Evolutionary conservation across 1,139 yeast genomes (phyloP), one percentile per base, ranked within the genome.

Genomic region (Kurtzmaniella quercitrusa): DNA sequence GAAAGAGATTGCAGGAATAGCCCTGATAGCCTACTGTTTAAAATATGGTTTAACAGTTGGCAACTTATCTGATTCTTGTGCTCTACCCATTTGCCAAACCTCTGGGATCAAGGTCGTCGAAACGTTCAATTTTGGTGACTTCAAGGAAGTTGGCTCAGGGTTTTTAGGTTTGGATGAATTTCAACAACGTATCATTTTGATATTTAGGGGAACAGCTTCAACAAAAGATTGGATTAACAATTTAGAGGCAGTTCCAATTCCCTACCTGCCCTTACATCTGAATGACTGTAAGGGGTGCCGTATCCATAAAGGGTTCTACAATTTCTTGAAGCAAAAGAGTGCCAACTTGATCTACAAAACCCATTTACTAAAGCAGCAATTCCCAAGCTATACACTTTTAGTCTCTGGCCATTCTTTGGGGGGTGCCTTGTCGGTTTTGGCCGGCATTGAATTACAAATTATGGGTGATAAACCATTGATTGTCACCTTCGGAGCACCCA

Each of bases 371-470:
- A 57, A 58, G 46, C 40, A 54, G 1, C 40, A 58, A 17, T 59
- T 73, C 51, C 77, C 81, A 0, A 70, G 70, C 21, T 82, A 80
- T 55, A 59, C 68, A 37, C 50, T 83, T 14, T 69, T 76, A 3
- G 68, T 83, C 2, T 64, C 79, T 2, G 93, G 93, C 0, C 93
- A 85, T 61, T 85, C 93, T 0, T 59, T 85, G 24, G 94, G 93
- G 1, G 93, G 83, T 2, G 88, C 89, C 0, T 61, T 83, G 44
- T 83, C 89, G 0, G 60, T 71, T 12, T 60, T 85, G 34, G 71
- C 79, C 10, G 90, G 85, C 0, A 67, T 81, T 21, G 90, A 84
- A 53, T 68, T 79, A 45, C 67, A 68, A 47, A 51, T 75, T 7
- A 53, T 75, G 55, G 86, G 85, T 0, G 66, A 64, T 43, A 59